These are phyloP conservation scores for Fragaria iinumae DNA, from an alignment of 306 rosid genomes.

Conservation along the genomic window DNA sequence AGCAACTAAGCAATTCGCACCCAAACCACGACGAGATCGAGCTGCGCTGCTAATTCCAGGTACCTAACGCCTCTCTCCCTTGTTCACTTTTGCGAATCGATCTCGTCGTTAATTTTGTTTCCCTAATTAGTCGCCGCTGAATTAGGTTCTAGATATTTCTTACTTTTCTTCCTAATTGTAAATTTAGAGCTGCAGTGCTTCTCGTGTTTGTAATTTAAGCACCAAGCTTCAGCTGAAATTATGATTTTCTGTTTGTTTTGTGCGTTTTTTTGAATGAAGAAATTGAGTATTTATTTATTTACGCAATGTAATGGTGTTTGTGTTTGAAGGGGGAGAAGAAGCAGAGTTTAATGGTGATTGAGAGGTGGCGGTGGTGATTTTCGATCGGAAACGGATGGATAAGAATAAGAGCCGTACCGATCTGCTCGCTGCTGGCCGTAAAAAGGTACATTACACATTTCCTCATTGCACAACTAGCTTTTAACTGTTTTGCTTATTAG, in stretches of 20 bases:
- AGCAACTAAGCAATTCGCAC: conserved; percentile 14
- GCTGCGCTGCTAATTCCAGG: conserved; percentile 38
- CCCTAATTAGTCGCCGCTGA: background rate
- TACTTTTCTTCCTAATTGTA: too few relatives aligned
- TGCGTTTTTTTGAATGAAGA: background rate
- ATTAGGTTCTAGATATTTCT: background rate
- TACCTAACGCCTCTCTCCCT: conserved; percentile 3
- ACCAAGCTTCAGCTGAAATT: background rate
- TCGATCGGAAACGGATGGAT: conserved; percentile 69
- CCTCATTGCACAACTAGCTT: background rate
- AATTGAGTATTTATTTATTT: background rate
- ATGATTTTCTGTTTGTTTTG: background rate
- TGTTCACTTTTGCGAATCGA: too few relatives aligned
- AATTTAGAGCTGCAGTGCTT: background rate
- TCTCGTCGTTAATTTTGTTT: background rate
- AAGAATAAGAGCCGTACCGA: conserved; percentile 85
- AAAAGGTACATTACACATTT: conserved; percentile 49
- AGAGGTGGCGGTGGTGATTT: conserved; percentile 33
- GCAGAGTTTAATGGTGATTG: conserved; percentile 38
- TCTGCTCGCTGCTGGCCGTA: conserved; percentile 87
- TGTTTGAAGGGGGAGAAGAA: conserved; percentile 28
- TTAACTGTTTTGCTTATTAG: background rate
- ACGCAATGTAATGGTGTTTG: conserved; percentile 8
- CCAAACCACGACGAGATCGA: conserved; percentile 21
- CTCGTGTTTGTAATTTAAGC: conserved; percentile 14